Base-by-base conservation (phyloP, 495 filamentous ascomycete species). In the Hypoxylon trugodes region DNA sequence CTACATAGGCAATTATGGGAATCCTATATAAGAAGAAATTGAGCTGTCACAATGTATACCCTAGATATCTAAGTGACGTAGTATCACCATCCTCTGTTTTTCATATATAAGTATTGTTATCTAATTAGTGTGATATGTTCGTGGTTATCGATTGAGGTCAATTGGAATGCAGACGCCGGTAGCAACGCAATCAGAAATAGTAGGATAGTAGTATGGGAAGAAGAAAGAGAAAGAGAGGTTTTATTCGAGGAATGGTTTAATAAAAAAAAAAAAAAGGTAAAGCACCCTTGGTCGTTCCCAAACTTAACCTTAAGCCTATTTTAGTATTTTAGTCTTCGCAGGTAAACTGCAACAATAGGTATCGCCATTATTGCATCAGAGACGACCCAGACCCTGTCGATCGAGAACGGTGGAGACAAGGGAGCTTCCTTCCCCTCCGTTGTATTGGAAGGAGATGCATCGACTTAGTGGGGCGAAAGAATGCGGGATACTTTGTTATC, bases 361-460 rank as follows among this genome's bases (percentile, higher is more conserved):
- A 54, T 65, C 54, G 54, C 54, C 61, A 65, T 65, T 49, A 59
- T 65, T 65, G 48, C 61, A 65, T 65, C 61, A 59, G 51, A 56
- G 47, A 48, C n/a, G n/a, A n/a, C n/a, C n/a, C n/a, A n/a, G 12
- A 41, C 61, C 61, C 61, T 64, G 61, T 57, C 46, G 46, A 58
- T 58, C 46, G 32, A 48, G 52, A 7, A 4, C 28, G 33, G 54
- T 57, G 61, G 53, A 24, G 53, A 53, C 46, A 47, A 45, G 52
- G 58, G 16, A 58, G 26, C 32, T 22, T 40, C 12, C 10, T 43
- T 55, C 43, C 43, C 43, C 32, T 58, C 54, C 32, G 43, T 54
- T 26, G 36, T 28, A 62, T 56, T 49, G 50, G 49, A 55, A 55
- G 58, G 33, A 22, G 37, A 28, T 7, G 19, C 41, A 9, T 18